Percentiles rank a stretch among this genome's conserved stretches.
Evolutionary conservation across 768 basidiomycete genomes (phyloP).

Genomic region (Jaapia argillacea): DNA sequence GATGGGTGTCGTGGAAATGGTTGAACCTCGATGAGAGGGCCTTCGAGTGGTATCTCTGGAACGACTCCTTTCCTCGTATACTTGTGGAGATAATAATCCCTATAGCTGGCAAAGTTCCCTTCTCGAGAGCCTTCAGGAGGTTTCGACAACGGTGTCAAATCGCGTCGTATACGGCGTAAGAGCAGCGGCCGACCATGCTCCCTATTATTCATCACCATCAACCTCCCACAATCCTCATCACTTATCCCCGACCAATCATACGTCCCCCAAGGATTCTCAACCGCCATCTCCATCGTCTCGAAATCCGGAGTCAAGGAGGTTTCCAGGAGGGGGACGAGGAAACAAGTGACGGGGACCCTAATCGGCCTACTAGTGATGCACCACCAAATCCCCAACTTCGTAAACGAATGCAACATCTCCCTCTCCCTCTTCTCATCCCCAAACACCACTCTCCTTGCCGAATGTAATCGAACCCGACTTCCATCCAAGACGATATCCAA

Average conservation of each 20-base stretch:
- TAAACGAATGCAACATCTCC: conserved; percentile 54
- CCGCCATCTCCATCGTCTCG: conserved; percentile 36
- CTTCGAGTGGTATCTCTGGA: conserved; percentile 39
- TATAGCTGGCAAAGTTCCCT: conserved; percentile 36
- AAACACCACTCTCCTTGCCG: conserved; percentile 28
- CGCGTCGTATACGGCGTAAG: conserved; percentile 48
- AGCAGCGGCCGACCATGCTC: conserved; percentile 45
- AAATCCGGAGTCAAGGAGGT: conserved; percentile 43
- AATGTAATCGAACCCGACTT: conserved; percentile 23
- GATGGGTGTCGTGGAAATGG: conserved; percentile 31
- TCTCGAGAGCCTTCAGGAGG: conserved; percentile 45
- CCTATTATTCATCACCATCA: conserved; percentile 45
- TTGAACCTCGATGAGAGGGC: conserved; percentile 52
- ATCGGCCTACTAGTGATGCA: conserved; percentile 53
- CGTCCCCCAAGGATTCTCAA: conserved; percentile 38
- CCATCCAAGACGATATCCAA: conserved; percentile 31
- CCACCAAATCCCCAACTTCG: conserved; percentile 48
- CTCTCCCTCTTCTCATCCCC: conserved; percentile 34
- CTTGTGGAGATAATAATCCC: conserved; percentile 45
- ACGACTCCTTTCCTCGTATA: conserved; percentile 37
- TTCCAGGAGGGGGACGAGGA: conserved; percentile 54
- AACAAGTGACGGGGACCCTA: conserved; percentile 41
- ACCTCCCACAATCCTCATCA: conserved; percentile 36
- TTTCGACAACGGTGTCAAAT: conserved; percentile 54
- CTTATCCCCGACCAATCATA: conserved; percentile 46